Evolutionary conservation across 192 early-diverging fungal species (phyloP).

Genomic region (Coemansia javaensis): DNA sequence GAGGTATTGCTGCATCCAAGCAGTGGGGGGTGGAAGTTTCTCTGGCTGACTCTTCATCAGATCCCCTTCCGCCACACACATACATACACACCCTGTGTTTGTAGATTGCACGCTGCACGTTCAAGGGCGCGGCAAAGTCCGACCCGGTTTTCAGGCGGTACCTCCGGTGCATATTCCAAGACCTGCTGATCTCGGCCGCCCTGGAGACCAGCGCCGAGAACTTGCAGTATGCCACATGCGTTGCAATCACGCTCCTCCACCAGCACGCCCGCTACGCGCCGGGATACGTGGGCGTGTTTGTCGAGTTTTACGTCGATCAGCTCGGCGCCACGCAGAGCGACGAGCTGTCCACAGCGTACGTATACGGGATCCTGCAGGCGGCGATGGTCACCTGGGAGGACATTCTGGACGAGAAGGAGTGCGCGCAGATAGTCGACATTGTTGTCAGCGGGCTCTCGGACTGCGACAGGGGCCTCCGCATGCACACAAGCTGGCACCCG

Average conservation of each 20-base stretch:
- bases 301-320: slow-evolving; percentile 22
- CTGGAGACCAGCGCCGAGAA: slow-evolving; percentile 19
- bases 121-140: slow-evolving; percentile 1
- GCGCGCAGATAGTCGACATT: slow-evolving; percentile 4
- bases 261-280: slow-evolving; percentile 32
- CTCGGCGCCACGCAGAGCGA: slow-evolving; percentile 15
- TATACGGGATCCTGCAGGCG: slow-evolving; percentile 26
- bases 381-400: slow-evolving; percentile 26
- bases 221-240: slow-evolving; percentile 23
- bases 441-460: slow-evolving; percentile 9
- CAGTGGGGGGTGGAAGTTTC: too few relatives aligned
- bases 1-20: too few relatives aligned
- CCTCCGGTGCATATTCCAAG: slow-evolving; percentile 16
- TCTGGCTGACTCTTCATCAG: too few relatives aligned
- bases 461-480: slow-evolving; percentile 26
- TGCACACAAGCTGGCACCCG: slow-evolving; percentile 23
- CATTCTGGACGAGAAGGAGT: slow-evolving; percentile 1
- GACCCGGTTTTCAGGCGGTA: slow-evolving; percentile 16
- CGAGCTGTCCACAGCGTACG: slow-evolving; percentile 10
- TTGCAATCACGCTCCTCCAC: slow-evolving; percentile 22
- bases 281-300: slow-evolving; percentile 17
- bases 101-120: slow-evolving; percentile 24
- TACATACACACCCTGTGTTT: not conserved
- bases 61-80: too few relatives aligned
- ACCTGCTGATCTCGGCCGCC: slow-evolving; percentile 22